Base-by-base conservation (phyloP, 225 moss, liverwort and hornwort genomes). In the Takakia lepidozioides region DNA sequence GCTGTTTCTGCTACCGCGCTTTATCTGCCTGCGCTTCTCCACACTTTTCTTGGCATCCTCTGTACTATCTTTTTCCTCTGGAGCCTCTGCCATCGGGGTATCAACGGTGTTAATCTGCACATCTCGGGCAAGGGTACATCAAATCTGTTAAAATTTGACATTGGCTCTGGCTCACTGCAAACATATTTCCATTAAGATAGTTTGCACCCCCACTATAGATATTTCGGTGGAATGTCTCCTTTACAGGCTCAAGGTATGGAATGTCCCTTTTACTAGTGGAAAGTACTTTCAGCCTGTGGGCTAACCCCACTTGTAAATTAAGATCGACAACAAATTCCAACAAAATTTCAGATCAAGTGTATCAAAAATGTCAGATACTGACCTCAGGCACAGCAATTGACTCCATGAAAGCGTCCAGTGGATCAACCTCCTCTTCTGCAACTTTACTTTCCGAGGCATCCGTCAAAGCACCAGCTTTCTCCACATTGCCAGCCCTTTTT, bases 381-480 rank as follows among this genome's bases (percentile, higher is more conserved):
- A 87, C 87, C 79, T 91, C 85, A 22, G 95, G 87, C 15, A 91
- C 81, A 25, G 90, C 67, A 58, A 98, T 98, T 14, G 95, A 73
- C 57, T 87, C 87, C 95, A 98, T 98, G 42, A 98, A 98, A 3
- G 95, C 95, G 74, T 98, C 95, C 23, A 98, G 82, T 8, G 95
- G 95, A 63, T 98, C 95, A 8, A 91, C 59, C 59, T 90, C 93
- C 52, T 95, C 95, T 19, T 81, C 80, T 35, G 86, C 84, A 29
- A 66, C 75, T 54, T 70, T 67, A 26, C 76, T 71, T 9, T 53
- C 52, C 21, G 45, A 56, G 10, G 36, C 25, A 6, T 34, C 56
- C 19, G 58, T 21, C 28, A 50, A 62, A 43, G 37, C 39, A 55
- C 62, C 46, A 61, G 30, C 68, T 40, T 83, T 71, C 48, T 74